phyloP scores from a whole-genome alignment of 495 filamentous ascomycete genomes.

The Hypoxylon fragiforme region DNA sequence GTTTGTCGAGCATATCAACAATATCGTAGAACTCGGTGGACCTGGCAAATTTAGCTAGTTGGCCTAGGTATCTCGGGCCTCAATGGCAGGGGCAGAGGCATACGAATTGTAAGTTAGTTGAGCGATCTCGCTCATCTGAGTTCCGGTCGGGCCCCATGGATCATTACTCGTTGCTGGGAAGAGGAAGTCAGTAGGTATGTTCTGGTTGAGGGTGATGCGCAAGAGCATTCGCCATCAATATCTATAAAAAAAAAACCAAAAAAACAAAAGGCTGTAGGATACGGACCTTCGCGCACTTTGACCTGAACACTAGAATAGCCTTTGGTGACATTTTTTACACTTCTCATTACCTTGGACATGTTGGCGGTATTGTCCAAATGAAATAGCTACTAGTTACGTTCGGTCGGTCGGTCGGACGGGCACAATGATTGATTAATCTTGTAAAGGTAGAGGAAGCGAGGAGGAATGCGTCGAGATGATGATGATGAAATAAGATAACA shows the following conservation, averaged over 20 bases:
- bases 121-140: conserved; percentile 98
- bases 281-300: conserved; percentile 98
- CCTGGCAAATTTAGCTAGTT: conserved; percentile 49
- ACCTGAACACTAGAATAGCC: conserved; percentile 97
- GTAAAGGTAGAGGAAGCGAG: neutral
- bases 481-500: conserved; percentile 14
- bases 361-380: conserved; percentile 37
- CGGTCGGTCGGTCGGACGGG: too few species aligned
- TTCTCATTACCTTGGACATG: conserved; percentile 98
- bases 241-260: too few species aligned
- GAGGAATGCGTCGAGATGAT: too few species aligned
- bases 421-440: conserved; percentile 2
- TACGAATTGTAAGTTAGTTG: conserved; percentile 97
- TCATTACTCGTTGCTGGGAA: conserved; percentile 93
- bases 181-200: conserved; percentile 26
- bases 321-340: conserved; percentile 99
- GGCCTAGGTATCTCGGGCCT: neutral
- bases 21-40: conserved; percentile 99
- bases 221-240: neutral
- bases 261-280: conserved; percentile 10
- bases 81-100: conserved; percentile 35
- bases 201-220: neutral
- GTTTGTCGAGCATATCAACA: conserved; percentile 99
- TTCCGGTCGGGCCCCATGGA: conserved; percentile 97
- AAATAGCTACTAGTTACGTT: neutral